Evolutionary conservation across 345 rosid genomes (phyloP).

Genomic region (Dipteronia sinensis): DNA sequence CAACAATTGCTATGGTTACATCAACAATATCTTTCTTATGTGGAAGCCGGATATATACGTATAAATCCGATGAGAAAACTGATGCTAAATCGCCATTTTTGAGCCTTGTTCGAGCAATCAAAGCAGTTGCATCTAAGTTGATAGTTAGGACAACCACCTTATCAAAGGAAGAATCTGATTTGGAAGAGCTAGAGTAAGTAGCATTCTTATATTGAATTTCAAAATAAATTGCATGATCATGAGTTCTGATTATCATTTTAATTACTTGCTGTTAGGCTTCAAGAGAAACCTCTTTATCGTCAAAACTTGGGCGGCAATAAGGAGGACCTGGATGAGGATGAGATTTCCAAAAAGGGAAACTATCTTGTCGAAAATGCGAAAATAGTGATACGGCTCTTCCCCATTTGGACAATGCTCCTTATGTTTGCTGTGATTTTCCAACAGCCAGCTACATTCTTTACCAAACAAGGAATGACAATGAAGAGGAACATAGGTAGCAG

Average conservation of each 20-base stretch:
- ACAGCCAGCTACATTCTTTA: slow-evolving; percentile 85
- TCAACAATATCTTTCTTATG: slow-evolving; percentile 53
- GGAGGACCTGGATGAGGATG: slow-evolving; percentile 17
- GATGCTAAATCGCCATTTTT: slow-evolving; percentile 35
- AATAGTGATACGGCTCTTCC: slow-evolving; percentile 59
- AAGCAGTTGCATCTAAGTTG: slow-evolving; percentile 34
- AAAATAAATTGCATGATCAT: not conserved
- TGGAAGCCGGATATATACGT: slow-evolving; percentile 57
- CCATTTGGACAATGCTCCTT: slow-evolving; percentile 89
- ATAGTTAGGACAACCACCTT: slow-evolving; percentile 36
- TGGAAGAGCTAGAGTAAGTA: slow-evolving; percentile 81
- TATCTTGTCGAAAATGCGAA: slow-evolving; percentile 41
- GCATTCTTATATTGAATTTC: not conserved
- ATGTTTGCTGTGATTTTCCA: slow-evolving; percentile 90
- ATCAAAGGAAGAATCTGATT: slow-evolving; percentile 39
- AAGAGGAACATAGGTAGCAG: slow-evolving; percentile 61
- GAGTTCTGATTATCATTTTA: slow-evolving; percentile 14
- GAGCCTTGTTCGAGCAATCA: slow-evolving; percentile 34
- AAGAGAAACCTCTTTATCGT: slow-evolving; percentile 75
- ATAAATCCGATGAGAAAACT: slow-evolving; percentile 29
- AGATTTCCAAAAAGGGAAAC: slow-evolving; percentile 25
- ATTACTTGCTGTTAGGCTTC: slow-evolving; percentile 50
- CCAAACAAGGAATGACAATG: slow-evolving; percentile 94
- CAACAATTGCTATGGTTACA: slow-evolving; percentile 66
- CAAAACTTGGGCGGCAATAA: slow-evolving; percentile 14